Evolutionary conservation across 352 stramenopile genomes (phyloP), one percentile per base, ranked within the genome.

Genomic region (Pythium periplocum): DNA sequence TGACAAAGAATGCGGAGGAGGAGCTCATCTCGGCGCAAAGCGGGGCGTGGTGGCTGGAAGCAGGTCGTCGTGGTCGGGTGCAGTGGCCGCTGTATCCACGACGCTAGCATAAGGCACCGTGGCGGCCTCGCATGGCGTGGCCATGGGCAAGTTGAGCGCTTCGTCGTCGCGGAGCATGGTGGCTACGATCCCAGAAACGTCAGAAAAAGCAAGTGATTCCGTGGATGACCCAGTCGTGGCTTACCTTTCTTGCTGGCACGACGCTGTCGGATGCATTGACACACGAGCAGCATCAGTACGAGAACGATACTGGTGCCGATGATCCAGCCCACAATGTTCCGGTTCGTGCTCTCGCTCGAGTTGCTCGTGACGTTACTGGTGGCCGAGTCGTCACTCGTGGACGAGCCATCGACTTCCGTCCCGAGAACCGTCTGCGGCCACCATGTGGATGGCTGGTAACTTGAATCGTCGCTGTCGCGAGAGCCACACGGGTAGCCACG

Each of bases 1-100:
- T 26, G 17, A 26, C 17, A 26, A 26, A 26, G 17, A 26, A 26
- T 26, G 17, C 17, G 17, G 17, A 26, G 17, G 17, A 26, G 17
- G 17, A 26, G 17, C 17, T 26, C 17, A 26, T 26, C 17, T 26
- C 17, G 17, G 17, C 17, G 17, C 17, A 26, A 26, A 26, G 17
- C 17, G 17, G 17, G 17, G 49, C n/a, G 49, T 37, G 0, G 59
- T 67, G 2, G 59, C 59, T 17, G 59, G 59, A 3, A 62, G 50
- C 39, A 67, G 54, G 31, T 67, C 59, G 42, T 67, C 59, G 39
- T 67, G 59, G 39, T 67, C 59, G 2, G 50, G 53, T 4, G 59
- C 59, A 3, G 59, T 62, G 4, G 53, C 59, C 3, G 59, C 59
- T n/a, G 55, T 50, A 56, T 67, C 59, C 31, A 67, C 59, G 48